Evolutionary conservation across 1,284 basidiomycete species (phyloP).

Genomic region (Inonotus hispidus): DNA sequence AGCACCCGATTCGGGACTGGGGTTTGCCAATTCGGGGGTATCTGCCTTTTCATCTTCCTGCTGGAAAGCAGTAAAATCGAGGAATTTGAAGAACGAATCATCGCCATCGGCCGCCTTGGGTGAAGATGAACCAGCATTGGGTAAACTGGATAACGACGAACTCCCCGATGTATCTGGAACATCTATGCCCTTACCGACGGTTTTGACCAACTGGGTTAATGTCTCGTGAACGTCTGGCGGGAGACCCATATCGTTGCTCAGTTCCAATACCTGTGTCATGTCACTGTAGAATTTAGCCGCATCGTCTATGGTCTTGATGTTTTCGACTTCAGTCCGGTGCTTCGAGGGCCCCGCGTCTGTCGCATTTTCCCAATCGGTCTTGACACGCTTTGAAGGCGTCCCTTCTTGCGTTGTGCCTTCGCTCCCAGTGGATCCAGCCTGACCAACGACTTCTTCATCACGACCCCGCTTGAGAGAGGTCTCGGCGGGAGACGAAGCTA

Average conservation of each 20-base stretch:
- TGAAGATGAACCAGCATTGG: slow-evolving; percentile 28
- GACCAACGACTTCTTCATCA: slow-evolving; percentile 45
- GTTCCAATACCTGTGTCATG: slow-evolving; percentile 56
- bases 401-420: slow-evolving; percentile 37
- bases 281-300: slow-evolving; percentile 54
- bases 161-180: slow-evolving; percentile 27
- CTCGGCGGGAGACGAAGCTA: slow-evolving; percentile 23
- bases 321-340: slow-evolving; percentile 50
- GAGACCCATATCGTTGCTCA: slow-evolving; percentile 36
- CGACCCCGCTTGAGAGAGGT: slow-evolving; percentile 49
- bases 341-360: slow-evolving; percentile 47
- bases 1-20: slow-evolving; percentile 61
- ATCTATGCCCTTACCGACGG: slow-evolving; percentile 37
- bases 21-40: slow-evolving; percentile 65
- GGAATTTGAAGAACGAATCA: slow-evolving; percentile 39
- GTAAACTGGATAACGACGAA: neutral
- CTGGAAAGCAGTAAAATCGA: slow-evolving; percentile 60
- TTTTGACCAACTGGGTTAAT: slow-evolving; percentile 56
- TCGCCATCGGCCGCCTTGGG: slow-evolving; percentile 31
- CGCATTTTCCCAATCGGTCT: slow-evolving; percentile 62
- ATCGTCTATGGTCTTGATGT: slow-evolving; percentile 61
- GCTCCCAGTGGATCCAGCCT: slow-evolving; percentile 26
- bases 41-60: slow-evolving; percentile 48
- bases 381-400: slow-evolving; percentile 64
- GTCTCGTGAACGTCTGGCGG: slow-evolving; percentile 53